Conservation (phyloP, 139 green algal genomes). For the Deuterostichococcus epilithicus region DNA sequence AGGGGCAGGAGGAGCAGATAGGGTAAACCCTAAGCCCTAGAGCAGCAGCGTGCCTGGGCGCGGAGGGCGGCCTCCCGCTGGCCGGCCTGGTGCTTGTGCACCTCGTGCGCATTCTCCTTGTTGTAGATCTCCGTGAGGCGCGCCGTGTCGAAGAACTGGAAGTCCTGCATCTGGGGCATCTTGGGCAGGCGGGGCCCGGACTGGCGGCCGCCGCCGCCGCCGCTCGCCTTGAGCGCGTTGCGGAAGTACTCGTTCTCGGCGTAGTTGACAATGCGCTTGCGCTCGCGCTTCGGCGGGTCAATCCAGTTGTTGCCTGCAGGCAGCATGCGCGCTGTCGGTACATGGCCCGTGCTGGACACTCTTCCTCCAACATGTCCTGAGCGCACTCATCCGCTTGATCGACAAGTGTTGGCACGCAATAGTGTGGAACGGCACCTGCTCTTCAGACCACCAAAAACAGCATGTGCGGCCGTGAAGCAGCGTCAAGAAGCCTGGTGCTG, state of each 20-base stretch:
- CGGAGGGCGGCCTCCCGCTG: slow-evolving; percentile 44
- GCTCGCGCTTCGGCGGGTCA: slow-evolving; percentile 92
- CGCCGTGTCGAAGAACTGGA: slow-evolving; percentile 94
- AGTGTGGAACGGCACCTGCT: no score
- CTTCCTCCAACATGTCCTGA: no score
- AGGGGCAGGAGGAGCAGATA: not conserved
- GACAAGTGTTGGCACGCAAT: no score
- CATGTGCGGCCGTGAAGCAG: no score
- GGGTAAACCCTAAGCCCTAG: no score
- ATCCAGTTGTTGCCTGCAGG: slow-evolving; percentile 80
- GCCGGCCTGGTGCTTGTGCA: slow-evolving; percentile 53
- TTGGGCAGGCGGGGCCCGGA: slow-evolving; percentile 74
- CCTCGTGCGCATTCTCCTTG: slow-evolving; percentile 76
- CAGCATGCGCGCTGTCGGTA: slow-evolving; percentile 8
- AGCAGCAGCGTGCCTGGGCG: slow-evolving; percentile 22
- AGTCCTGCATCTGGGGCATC: slow-evolving; percentile 92
- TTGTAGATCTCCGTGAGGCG: slow-evolving; percentile 85
- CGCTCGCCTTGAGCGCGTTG: slow-evolving; percentile 24
- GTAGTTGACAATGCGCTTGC: slow-evolving; percentile 90
- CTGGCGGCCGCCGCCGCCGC: slow-evolving; percentile 14
- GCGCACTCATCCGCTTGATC: no score
- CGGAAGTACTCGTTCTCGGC: slow-evolving; percentile 77
- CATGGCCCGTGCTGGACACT: not conserved
- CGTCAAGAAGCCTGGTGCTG: no score
- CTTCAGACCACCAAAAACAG: no score